These are phyloP conservation scores for Podospora sp. DNA, from an alignment of 495 filamentous ascomycete species.

Conservation along the genomic window DNA sequence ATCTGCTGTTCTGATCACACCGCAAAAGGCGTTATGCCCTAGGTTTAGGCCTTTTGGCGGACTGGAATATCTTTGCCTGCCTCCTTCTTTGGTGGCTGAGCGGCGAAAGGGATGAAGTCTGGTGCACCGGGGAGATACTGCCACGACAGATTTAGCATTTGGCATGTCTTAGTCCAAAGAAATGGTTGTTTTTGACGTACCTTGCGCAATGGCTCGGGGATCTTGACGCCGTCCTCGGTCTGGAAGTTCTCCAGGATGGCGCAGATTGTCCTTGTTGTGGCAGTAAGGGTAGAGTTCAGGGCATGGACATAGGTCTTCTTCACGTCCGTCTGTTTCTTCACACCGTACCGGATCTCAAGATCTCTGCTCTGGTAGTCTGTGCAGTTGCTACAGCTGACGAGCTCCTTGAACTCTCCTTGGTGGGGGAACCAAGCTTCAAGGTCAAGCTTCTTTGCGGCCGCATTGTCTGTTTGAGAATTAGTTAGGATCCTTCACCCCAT, in stretches of 20 bases:
- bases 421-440: slow-evolving; percentile 94
- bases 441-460: slow-evolving; percentile 92
- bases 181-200: slow-evolving; percentile 10
- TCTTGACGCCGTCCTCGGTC: slow-evolving; percentile 79
- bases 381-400: slow-evolving; percentile 90
- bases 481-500: slow-evolving; percentile 10
- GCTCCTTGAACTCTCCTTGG: slow-evolving; percentile 88
- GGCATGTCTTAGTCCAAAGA: no score
- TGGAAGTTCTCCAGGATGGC: slow-evolving; percentile 97
- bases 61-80: slow-evolving; percentile 43
- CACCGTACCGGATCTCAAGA: slow-evolving; percentile 66
- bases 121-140: slow-evolving; percentile 87
- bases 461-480: slow-evolving; percentile 27
- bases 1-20: background rate
- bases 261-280: slow-evolving; percentile 91
- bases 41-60: slow-evolving; percentile 18
- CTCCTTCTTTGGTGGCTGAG: slow-evolving; percentile 45
- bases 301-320: slow-evolving; percentile 95
- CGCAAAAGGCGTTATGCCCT: background rate
- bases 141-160: background rate
- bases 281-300: slow-evolving; percentile 88
- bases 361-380: slow-evolving; percentile 92
- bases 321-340: slow-evolving; percentile 48
- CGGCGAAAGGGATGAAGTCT: slow-evolving; percentile 81
- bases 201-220: slow-evolving; percentile 81